Evolutionary conservation across 257 asterid genomes (phyloP).

Genomic region (Perilla frutescens): DNA sequence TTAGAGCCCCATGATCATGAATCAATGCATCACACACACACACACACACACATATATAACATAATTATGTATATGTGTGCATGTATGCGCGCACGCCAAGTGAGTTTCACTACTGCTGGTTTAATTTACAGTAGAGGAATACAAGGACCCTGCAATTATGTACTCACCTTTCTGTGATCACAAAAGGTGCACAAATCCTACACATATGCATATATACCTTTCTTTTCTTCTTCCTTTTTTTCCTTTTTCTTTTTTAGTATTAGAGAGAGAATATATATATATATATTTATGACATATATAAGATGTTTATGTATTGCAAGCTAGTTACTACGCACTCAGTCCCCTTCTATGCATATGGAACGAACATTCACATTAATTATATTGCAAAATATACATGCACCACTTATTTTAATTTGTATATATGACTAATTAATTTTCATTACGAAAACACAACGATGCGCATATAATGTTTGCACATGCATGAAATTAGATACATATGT

Average conservation of each 20-base stretch:
- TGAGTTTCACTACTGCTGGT: not conserved
- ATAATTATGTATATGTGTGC: not conserved
- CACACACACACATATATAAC: not conserved
- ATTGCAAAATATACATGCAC: no score
- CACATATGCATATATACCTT: slow-evolving; percentile 17
- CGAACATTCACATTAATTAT: not conserved
- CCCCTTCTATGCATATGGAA: not conserved
- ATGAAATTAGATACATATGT: no score
- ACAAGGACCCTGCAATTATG: slow-evolving; percentile 35
- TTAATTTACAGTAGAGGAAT: slow-evolving; percentile 22
- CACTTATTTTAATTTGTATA: not conserved
- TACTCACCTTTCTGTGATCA: slow-evolving; percentile 35
- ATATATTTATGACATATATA: not conserved
- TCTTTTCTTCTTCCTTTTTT: not conserved
- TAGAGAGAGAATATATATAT: not conserved
- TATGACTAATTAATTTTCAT: not conserved
- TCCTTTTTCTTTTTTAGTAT: not conserved
- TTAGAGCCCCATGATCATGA: no score
- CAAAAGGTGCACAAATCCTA: slow-evolving; percentile 34
- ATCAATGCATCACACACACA: no score
- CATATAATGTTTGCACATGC: not conserved
- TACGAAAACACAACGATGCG: not conserved
- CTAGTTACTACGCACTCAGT: no score
- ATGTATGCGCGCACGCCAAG: not conserved
- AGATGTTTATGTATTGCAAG: not conserved